Evolutionary conservation across 2,329 filamentous ascomycete genomes (phyloP), one percentile per base, ranked within the genome.

Genomic region (Neonectria faginata): DNA sequence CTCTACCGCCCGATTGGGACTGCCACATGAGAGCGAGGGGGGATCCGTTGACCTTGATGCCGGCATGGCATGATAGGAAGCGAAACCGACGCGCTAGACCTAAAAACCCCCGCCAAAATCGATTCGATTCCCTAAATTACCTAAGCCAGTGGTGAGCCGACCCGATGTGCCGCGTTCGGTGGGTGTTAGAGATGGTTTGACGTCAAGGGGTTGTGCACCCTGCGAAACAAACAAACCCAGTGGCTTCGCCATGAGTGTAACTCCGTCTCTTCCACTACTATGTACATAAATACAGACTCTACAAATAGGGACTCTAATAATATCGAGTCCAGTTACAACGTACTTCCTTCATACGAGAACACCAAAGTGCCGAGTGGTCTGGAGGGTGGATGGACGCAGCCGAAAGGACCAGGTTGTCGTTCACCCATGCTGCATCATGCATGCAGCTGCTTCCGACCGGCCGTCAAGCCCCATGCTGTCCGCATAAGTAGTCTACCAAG

Each of bases 401-500:
- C n/a, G 8, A 51, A 51, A 33, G n/a, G 29, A 12, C 29, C n/a
- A 20, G 18, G 14, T n/a, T 50, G 9, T n/a, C 29, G 48, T 42
- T 11, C 39, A 42, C 39, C 39, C 39, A 18, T 33, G 29, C 48
- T 51, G 29, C 45, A 33, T 33, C 29, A 51, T 51, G 47, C 48
- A 51, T 33, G 48, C 48, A 31, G 48, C 48, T 16, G n/a, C 29
- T 51, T 51, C 48, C n/a, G 29, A 27, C 29, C n/a, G n/a, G 27
- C 29, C 33, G 48, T 51, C 48, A 51, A 51, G 48, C 29, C n/a
- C 48, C 48, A 6, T 12, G 8, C 48, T 16, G 27, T 16, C 48
- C 9, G 25, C 25, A 25, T 25, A 25, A 5, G 25, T 25, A 25
- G 48, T n/a, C 20, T 51, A 39, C 11, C 27, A 50, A n/a, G 47